A percentile compares a stretch with the other conserved stretches of the same genome.
Conservation (phyloP, 257 asterid species). For the Perilla frutescens region DNA sequence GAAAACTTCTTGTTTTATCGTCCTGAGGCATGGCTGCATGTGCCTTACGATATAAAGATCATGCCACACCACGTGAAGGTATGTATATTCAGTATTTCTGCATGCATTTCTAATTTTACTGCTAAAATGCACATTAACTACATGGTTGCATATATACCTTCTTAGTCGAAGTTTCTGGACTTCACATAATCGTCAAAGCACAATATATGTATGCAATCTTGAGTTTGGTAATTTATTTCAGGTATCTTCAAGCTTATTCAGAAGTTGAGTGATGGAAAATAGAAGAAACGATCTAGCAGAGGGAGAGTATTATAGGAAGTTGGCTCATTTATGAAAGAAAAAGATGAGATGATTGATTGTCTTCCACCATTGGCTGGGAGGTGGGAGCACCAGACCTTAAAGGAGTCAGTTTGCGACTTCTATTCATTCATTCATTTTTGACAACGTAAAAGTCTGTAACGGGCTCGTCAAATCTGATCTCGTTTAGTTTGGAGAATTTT, state of each 20-base stretch:
- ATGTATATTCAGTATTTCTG: slow-evolving; percentile 26
- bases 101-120: slow-evolving; percentile 2
- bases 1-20: slow-evolving; percentile 88
- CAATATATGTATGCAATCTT: too few relatives aligned
- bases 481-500: background rate
- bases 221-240: slow-evolving; percentile 17
- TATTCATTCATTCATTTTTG: slow-evolving; percentile 32
- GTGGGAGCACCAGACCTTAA: background rate
- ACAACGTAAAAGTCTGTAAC: background rate
- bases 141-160: background rate
- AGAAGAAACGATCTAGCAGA: slow-evolving; percentile 16
- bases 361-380: background rate
- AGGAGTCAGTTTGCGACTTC: background rate
- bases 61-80: slow-evolving; percentile 99
- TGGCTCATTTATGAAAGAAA: background rate
- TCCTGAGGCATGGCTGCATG: slow-evolving; percentile 96
- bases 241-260: slow-evolving; percentile 87
- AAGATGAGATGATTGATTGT: background rate
- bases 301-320: too few relatives aligned
- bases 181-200: too few relatives aligned
- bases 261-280: slow-evolving; percentile 43
- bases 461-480: slow-evolving; percentile 15
- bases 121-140: too few relatives aligned
- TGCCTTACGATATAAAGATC: slow-evolving; percentile 88
- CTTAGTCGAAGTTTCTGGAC: background rate